phyloP scores from a whole-genome alignment of 768 basidiomycete species.

The Russula sp. region DNA sequence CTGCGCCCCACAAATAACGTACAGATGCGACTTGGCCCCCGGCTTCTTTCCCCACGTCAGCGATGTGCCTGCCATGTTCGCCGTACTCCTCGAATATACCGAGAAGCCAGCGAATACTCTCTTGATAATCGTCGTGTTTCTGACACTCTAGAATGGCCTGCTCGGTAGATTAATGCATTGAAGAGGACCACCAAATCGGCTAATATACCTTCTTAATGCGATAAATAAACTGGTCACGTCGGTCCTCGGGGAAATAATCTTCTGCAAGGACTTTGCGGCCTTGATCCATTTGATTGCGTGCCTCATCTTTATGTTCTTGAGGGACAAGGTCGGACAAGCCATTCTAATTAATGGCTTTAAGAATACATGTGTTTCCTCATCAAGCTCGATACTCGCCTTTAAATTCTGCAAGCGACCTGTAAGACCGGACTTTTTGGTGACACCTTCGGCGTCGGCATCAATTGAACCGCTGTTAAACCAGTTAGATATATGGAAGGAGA shows the following conservation, averaged over 20 bases:
- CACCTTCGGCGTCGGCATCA: slow-evolving; percentile 38
- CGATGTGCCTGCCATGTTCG: slow-evolving; percentile 46
- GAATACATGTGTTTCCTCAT: neutral
- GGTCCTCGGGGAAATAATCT: slow-evolving; percentile 86
- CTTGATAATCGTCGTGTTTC: slow-evolving; percentile 87
- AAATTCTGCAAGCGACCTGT: slow-evolving; percentile 37
- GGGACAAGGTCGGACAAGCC: slow-evolving; percentile 57
- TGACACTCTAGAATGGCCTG: slow-evolving; percentile 89
- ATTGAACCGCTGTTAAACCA: slow-evolving; percentile 29
- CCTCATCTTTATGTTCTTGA: slow-evolving; percentile 61
- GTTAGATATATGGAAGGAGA: neutral
- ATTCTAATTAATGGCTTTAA: slow-evolving; percentile 34
- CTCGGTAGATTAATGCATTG: neutral
- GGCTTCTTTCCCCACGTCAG: slow-evolving; percentile 37
- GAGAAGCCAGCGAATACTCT: slow-evolving; percentile 72
- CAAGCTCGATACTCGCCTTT: slow-evolving; percentile 32
- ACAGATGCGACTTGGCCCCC: slow-evolving; percentile 33
- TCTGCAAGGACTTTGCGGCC: slow-evolving; percentile 69
- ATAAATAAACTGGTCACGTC: slow-evolving; percentile 91
- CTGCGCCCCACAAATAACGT: slow-evolving; percentile 24
- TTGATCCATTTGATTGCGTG: slow-evolving; percentile 52
- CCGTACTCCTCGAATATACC: slow-evolving; percentile 61
- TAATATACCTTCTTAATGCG: slow-evolving; percentile 77
- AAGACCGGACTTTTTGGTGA: slow-evolving; percentile 41
- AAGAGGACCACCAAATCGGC: no score